Percentiles rank a stretch among this genome's conserved stretches.
Evolutionary conservation across 164 flowering plant genomes (phyloP).

Genomic region (Nymphaea colorata): DNA sequence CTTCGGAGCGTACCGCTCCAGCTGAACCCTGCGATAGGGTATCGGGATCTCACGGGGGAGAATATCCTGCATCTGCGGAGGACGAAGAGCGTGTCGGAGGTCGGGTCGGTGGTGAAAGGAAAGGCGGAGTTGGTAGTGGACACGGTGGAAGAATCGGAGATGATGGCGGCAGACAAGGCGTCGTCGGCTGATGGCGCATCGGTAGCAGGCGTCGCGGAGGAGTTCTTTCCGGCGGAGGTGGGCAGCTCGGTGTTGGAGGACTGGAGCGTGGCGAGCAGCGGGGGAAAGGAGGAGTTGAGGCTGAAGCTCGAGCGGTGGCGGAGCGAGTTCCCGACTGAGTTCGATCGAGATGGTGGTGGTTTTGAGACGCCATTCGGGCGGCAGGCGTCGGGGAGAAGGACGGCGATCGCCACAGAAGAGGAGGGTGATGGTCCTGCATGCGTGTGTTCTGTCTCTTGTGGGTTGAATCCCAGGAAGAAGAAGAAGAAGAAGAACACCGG

Average conservation of each 20-base stretch:
- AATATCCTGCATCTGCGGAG: conserved; percentile 28
- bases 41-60: conserved; percentile 43
- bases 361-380: conserved; percentile 4
- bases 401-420: conserved; percentile 4
- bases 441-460: conserved; percentile 50
- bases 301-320: conserved; percentile 21
- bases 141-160: background rate
- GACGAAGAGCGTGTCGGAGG: conserved; percentile 29
- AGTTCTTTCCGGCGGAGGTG: conserved; percentile 16
- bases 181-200: background rate
- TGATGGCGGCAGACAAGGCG: background rate
- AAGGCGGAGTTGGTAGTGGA: background rate
- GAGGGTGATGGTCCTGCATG: conserved; percentile 8
- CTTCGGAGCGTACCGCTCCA: conserved; percentile 85
- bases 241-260: conserved; percentile 33
- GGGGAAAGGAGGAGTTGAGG: conserved; percentile 43
- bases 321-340: conserved; percentile 52
- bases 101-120: conserved; percentile 8
- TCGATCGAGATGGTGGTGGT: conserved; percentile 22
- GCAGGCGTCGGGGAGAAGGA: conserved; percentile 21
- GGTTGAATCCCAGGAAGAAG: conserved; percentile 9
- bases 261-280: conserved; percentile 36
- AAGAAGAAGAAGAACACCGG: background rate
- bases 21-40: conserved; percentile 49
- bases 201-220: conserved; percentile 9